Evolutionary conservation across 2,329 filamentous ascomycete genomes (phyloP), one percentile per base, ranked within the genome.

Genomic region (Fusarium sp.): DNA sequence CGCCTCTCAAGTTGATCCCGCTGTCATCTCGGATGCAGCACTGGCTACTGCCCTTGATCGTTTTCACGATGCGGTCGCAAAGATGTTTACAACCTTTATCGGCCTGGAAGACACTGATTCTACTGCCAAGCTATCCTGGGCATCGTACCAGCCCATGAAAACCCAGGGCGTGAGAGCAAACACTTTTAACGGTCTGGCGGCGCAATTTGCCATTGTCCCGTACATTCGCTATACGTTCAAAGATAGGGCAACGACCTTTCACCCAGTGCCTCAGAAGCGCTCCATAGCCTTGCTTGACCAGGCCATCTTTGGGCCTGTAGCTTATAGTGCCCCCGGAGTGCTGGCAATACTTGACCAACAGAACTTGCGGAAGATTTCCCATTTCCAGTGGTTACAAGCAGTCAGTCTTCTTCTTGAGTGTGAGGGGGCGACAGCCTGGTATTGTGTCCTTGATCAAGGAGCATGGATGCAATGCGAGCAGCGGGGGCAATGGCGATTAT

Each of bases 1-100:
- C 81, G 69, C 77, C 78, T 65, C 83, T 82, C 44, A 40, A 68
- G 1, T 77, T 74, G 27, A 81, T 71, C 17, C 42, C 20, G 38
- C 78, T 11, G 10, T 64, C 49, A 46, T 44, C 61, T 44, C 27
- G n/a, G 61, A 64, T 57, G 29, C 20, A 17, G 29, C 61, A 56
- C 35, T 55, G 24, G 36, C 60, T 33, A n/a, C 33, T 17, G 27
- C 27, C 10, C 29, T 49, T 55, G 60, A 55, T 24, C 58, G 40
- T 49, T 49, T 61, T 29, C 27, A 61, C 6, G 40, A 49, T 14
- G 60, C 49, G 16, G 10, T 16, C 16, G 46, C 46, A 51, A 27
- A 27, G 17, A 51, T 2, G 9, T 27, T 51, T 16, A 27, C 46
- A 27, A 29, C 16, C 20, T 51, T 51, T 8, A 51, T 24, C 46